Conservation (phyloP, 164 flowering plant genomes). For the Tetracentron sinense region DNA sequence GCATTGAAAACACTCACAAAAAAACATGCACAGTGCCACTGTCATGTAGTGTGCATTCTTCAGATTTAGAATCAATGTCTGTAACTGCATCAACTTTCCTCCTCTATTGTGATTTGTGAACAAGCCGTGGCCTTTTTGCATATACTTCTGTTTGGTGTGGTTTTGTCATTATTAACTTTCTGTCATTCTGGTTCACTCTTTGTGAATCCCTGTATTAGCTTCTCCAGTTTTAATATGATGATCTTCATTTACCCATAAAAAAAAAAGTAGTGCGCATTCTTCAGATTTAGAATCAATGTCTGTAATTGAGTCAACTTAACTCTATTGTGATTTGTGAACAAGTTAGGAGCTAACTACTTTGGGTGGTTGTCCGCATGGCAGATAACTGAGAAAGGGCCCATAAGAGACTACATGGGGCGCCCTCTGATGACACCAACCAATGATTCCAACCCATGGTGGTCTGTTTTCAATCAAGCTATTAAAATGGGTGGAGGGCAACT, state of each 20-base stretch:
- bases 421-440: constrained; percentile 72
- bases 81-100: neutral
- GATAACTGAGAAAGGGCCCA: constrained; percentile 65
- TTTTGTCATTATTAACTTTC: too few species aligned
- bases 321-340: neutral
- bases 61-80: neutral
- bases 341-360: neutral
- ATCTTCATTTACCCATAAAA: too few species aligned
- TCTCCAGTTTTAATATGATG: too few species aligned
- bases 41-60: too few species aligned
- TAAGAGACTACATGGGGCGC: constrained; percentile 59
- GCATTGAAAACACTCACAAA: too few species aligned
- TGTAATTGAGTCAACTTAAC: neutral
- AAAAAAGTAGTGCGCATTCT: too few species aligned
- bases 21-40: too few species aligned
- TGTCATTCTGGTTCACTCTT: too few species aligned
- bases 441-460: constrained; percentile 94
- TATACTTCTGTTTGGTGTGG: too few species aligned
- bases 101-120: neutral
- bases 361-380: constrained; percentile 23
- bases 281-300: neutral
- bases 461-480: constrained; percentile 67
- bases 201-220: too few species aligned
- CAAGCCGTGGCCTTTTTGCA: too few species aligned
- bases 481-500: constrained; percentile 74